Evolutionary conservation across 2,329 filamentous ascomycete genomes (phyloP), one percentile per base, ranked within the genome.

Genomic region (Zymoseptoria ardabiliae): DNA sequence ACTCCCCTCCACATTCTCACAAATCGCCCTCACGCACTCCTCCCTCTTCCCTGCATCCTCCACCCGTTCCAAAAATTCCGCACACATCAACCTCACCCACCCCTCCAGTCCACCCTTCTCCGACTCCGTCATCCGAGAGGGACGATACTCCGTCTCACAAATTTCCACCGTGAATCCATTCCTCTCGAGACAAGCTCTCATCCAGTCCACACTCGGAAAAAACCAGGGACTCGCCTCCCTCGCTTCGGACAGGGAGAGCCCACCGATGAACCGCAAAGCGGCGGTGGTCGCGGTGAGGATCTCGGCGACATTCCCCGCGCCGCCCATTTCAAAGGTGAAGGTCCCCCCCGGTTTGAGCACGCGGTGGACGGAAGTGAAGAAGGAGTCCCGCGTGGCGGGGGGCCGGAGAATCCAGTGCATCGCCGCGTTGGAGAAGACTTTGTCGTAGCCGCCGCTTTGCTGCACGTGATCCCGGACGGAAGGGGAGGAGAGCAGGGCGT

Each of bases 241-340:
- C 0, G 82, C 82, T 9, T 74, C 72, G 3, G 17, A 7, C 1
- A 45, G 35, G 17, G 50, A 21, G 17, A 21, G 22, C 7, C 20
- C n/a, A 74, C 67, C 1, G 86, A 64, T 0, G 82, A 76, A 0
- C 85, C 69, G 0, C 1, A 87, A 74, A 1, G 80, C 80, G 17
- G 77, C 75, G 3, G 85, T 73, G 7, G 88, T 74, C 1, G 83
- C 83, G 0, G 82, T 76, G 25, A 82, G 79, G 65, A 87, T 80
- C 72, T 89, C 87, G 1, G 78, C 75, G 0, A 88, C 79, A 71
- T 90, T 89, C 20, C 87, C 88, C 54, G 85, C 79, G 0, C 86
- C 87, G 56, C 88, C 87, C 83, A 87, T 87, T 72, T 90, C 87
- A 66, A 90, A 88, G 9, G 82, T 80, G 60, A 90, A 85, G 0